These are phyloP conservation scores for Eimeria maxima DNA, from an alignment of 169 alveolate species.

Conservation along the genomic window DNA sequence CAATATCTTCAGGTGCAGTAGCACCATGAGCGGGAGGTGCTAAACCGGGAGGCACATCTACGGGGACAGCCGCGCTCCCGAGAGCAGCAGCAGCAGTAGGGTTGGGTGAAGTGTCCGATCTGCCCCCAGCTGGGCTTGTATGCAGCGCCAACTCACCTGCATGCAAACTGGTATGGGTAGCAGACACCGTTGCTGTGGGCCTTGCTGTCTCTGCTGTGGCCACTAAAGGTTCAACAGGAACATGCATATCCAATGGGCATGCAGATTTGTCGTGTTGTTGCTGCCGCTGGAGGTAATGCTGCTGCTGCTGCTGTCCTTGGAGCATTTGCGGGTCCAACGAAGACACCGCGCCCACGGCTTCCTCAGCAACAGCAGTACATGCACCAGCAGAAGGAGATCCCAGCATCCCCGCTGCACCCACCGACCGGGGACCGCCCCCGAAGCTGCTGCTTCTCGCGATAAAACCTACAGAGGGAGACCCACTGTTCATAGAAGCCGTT, in stretches of 20 bases:
- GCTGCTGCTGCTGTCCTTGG: constrained; percentile 38
- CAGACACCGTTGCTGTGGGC: background rate
- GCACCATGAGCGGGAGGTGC: background rate
- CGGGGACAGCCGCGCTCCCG: too few relatives aligned
- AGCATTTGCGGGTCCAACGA: background rate
- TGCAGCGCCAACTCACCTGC: background rate
- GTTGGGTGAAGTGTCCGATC: background rate
- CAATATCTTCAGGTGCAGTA: background rate
- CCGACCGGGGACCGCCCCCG: background rate
- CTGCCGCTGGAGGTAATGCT: background rate
- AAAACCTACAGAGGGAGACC: background rate
- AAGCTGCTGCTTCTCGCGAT: background rate
- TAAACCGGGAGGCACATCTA: too few relatives aligned
- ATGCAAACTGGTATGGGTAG: background rate
- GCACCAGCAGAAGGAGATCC: background rate
- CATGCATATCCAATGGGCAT: too few relatives aligned
- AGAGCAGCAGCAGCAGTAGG: too few relatives aligned
- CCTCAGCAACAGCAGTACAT: background rate
- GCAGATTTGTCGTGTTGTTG: background rate
- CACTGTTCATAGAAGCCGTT: background rate
- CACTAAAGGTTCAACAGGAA: background rate
- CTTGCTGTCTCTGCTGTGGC: background rate
- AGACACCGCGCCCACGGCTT: background rate
- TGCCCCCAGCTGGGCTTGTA: background rate
- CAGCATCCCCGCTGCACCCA: background rate